Percentiles rank a stretch among this genome's conserved stretches.
Conservation (phyloP, 371 early-diverging fungal species). For the Mortierella sp. region DNA sequence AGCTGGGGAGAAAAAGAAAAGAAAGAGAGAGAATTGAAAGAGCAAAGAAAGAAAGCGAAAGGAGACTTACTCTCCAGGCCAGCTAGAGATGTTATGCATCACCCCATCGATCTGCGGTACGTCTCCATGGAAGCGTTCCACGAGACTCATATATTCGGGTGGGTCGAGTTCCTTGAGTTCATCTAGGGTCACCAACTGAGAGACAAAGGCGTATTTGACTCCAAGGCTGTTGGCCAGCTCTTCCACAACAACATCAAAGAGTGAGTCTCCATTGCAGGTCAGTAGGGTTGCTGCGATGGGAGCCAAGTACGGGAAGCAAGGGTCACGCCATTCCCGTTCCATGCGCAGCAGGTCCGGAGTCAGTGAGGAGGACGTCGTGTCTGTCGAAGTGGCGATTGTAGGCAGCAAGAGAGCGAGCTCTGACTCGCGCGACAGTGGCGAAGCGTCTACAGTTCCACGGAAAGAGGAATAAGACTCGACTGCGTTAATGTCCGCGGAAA, state of each 20-base stretch:
- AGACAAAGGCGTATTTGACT: constrained; percentile 46
- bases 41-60: no score
- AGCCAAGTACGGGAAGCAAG: constrained; percentile 32
- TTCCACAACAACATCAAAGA: constrained; percentile 36
- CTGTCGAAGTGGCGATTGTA: constrained; percentile 9
- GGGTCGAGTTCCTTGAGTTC: constrained; percentile 51
- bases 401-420: not conserved
- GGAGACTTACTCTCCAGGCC: constrained; percentile 45
- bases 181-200: constrained; percentile 43
- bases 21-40: no score
- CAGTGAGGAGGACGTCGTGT: constrained; percentile 7
- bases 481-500: no score
- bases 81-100: constrained; percentile 52
- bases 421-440: no score
- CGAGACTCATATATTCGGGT: constrained; percentile 38
- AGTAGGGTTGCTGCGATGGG: constrained; percentile 39
- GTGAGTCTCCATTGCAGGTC: constrained; percentile 39
- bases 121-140: constrained; percentile 47
- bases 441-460: no score
- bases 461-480: no score
- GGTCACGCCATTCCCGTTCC: constrained; percentile 39
- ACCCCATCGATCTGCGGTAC: constrained; percentile 49
- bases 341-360: not conserved
- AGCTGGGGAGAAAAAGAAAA: no score
- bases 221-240: constrained; percentile 33